phyloP scores from a whole-genome alignment of 306 rosid genomes.

The Inga laurina region DNA sequence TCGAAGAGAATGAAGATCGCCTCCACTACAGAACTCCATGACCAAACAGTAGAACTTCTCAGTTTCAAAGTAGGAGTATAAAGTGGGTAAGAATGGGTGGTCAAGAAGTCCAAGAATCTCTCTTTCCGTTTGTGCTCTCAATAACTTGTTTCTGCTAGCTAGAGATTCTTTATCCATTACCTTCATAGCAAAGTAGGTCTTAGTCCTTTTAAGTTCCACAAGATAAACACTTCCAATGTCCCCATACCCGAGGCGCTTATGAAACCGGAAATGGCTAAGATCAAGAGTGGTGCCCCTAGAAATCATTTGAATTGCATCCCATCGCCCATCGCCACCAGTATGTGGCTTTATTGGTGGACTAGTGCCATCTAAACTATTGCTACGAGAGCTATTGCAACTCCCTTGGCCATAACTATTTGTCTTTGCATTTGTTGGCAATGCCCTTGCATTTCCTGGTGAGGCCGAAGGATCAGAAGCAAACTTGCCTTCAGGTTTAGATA shows the following conservation, averaged over 20 bases:
- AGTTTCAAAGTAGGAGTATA: slow-evolving; percentile 76
- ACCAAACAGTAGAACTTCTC: slow-evolving; percentile 83
- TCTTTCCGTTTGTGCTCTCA: slow-evolving; percentile 83
- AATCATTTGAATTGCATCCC: slow-evolving; percentile 70
- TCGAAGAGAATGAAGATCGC: slow-evolving; percentile 86
- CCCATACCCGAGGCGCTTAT: slow-evolving; percentile 79
- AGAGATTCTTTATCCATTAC: slow-evolving; percentile 91
- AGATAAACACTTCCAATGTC: slow-evolving; percentile 88
- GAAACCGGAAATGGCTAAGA: slow-evolving; percentile 73
- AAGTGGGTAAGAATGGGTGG: slow-evolving; percentile 88
- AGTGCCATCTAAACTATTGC: slow-evolving; percentile 71
- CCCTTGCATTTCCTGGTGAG: slow-evolving; percentile 33
- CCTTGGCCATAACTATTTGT: slow-evolving; percentile 32
- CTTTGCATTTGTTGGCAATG: slow-evolving; percentile 38
- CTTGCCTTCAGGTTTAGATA: slow-evolving; percentile 31
- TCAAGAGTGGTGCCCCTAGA: slow-evolving; percentile 50
- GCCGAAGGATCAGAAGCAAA: slow-evolving; percentile 32
- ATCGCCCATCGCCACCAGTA: slow-evolving; percentile 83
- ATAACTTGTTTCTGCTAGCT: slow-evolving; percentile 76
- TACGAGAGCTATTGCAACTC: slow-evolving; percentile 51
- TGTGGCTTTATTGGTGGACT: slow-evolving; percentile 72
- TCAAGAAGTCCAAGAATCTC: slow-evolving; percentile 95
- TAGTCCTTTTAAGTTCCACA: slow-evolving; percentile 70
- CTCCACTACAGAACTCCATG: slow-evolving; percentile 92
- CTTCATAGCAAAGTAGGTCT: slow-evolving; percentile 76